Percentiles rank a stretch among this genome's conserved stretches.
Evolutionary conservation across 139 green algal species (phyloP).

Genomic region (Penium margaritaceum): DNA sequence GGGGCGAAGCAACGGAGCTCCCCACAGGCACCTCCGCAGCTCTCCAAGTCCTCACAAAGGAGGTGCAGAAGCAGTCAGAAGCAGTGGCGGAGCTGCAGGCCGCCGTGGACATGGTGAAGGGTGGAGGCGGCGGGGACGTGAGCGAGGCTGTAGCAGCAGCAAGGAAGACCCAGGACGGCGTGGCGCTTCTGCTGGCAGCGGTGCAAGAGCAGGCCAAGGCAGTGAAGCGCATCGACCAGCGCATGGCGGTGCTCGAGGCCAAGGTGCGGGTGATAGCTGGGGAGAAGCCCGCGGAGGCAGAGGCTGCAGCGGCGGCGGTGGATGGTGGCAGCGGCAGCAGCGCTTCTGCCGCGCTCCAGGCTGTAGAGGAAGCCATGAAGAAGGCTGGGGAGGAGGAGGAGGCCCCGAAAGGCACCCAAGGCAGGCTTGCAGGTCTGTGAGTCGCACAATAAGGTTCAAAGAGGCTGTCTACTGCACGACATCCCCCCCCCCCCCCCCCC

Average conservation of each 20-base stretch:
- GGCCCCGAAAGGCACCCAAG: too few species aligned
- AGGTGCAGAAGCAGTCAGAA: conserved; percentile 5
- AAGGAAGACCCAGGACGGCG: neutral
- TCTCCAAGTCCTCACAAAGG: neutral
- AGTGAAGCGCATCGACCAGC: neutral
- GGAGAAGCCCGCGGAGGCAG: too few species aligned
- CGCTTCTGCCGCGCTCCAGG: too few species aligned
- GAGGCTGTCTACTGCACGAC: too few species aligned
- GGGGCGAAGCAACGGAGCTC: neutral
- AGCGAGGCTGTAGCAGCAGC: conserved; percentile 1
- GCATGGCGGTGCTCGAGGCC: neutral
- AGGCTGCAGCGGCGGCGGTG: too few species aligned
- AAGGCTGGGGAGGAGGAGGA: too few species aligned
- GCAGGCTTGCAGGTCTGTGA: too few species aligned
- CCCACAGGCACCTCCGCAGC: neutral
- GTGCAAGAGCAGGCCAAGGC: conserved; percentile 1
- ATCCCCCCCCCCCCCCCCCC: too few species aligned
- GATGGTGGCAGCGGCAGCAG: too few species aligned
- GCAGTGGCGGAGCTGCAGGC: neutral
- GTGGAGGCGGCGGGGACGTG: neutral
- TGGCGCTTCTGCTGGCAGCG: neutral
- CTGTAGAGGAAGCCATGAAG: too few species aligned
- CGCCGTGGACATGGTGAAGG: neutral
- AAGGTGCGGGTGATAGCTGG: too few species aligned
- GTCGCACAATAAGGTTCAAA: too few species aligned